These are phyloP conservation scores for Metschnikowia colocasiae DNA, from an alignment of 805 yeast genomes.

Conservation along the genomic window DNA sequence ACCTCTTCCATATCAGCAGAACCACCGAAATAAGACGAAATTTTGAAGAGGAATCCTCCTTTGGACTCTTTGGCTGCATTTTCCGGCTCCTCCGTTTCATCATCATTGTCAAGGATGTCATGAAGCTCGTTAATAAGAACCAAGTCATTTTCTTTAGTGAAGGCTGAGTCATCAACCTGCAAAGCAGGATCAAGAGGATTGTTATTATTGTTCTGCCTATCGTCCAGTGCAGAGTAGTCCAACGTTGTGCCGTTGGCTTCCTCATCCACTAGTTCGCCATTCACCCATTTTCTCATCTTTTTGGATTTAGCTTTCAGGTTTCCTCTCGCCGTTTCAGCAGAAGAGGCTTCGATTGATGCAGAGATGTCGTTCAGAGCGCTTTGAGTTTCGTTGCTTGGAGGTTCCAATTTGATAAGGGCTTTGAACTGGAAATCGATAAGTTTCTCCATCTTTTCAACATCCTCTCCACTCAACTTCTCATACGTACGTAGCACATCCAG, in stretches of 20 bases:
- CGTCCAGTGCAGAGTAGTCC: constrained; percentile 28
- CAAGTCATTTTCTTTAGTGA: constrained; percentile 35
- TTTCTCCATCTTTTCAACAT: constrained; percentile 26
- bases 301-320: constrained; percentile 8
- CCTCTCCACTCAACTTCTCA: constrained; percentile 25
- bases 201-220: constrained; percentile 13
- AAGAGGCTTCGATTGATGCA: neutral
- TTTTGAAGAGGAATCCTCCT: constrained; percentile 31
- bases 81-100: constrained; percentile 24
- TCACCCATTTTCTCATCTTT: constrained; percentile 45
- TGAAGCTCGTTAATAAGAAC: constrained; percentile 40
- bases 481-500: constrained; percentile 32
- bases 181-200: constrained; percentile 4
- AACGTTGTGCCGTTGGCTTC: constrained; percentile 20
- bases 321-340: constrained; percentile 6
- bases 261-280: constrained; percentile 34
- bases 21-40: constrained; percentile 37
- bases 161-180: constrained; percentile 28
- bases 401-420: constrained; percentile 32
- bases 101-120: constrained; percentile 32
- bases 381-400: neutral
- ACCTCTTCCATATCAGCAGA: constrained; percentile 55
- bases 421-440: constrained; percentile 39
- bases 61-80: neutral
- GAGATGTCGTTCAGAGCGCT: too few relatives aligned